phyloP scores from a whole-genome alignment of 2,329 filamentous ascomycete genomes.

The Rasamsonia emersonii region DNA sequence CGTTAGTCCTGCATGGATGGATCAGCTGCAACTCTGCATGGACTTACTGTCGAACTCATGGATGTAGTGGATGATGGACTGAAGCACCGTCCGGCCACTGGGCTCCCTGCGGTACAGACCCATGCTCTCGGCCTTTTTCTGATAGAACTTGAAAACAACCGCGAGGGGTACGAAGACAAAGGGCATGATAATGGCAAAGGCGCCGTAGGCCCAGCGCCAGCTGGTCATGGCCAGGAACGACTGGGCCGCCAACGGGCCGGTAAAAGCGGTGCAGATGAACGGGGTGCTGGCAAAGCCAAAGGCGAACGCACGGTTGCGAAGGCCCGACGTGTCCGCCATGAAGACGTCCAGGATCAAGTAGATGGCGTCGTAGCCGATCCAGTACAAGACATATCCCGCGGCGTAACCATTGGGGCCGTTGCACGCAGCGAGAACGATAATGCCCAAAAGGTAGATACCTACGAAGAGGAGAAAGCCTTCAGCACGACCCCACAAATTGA shows the following conservation, averaged over 20 bases:
- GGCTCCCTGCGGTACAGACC: conserved; percentile 42
- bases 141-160: conserved; percentile 46
- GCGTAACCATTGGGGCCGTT: conserved; percentile 54
- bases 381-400: conserved; percentile 55
- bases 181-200: conserved; percentile 53
- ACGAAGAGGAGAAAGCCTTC: conserved; percentile 49
- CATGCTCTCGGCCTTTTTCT: conserved; percentile 47
- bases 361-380: conserved; percentile 49
- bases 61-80: conserved; percentile 47
- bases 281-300: conserved; percentile 52
- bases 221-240: conserved; percentile 42
- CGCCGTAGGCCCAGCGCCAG: conserved; percentile 57
- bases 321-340: conserved; percentile 53
- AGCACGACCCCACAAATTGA: conserved; percentile 55
- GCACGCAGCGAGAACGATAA: conserved; percentile 56
- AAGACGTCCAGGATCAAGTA: conserved; percentile 51
- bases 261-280: conserved; percentile 53
- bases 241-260: conserved; percentile 44
- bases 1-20: too few relatives aligned
- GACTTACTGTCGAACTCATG: conserved; percentile 54
- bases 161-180: conserved; percentile 48
- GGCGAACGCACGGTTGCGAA: conserved; percentile 53
- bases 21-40: conserved; percentile 38
- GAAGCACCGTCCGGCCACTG: conserved; percentile 37
- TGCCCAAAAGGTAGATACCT: conserved; percentile 37